A percentile compares a stretch with the other conserved stretches of the same genome.
These are phyloP conservation scores for Pelargonium citronellum DNA, from an alignment of 441 rosid species.

Conservation along the genomic window DNA sequence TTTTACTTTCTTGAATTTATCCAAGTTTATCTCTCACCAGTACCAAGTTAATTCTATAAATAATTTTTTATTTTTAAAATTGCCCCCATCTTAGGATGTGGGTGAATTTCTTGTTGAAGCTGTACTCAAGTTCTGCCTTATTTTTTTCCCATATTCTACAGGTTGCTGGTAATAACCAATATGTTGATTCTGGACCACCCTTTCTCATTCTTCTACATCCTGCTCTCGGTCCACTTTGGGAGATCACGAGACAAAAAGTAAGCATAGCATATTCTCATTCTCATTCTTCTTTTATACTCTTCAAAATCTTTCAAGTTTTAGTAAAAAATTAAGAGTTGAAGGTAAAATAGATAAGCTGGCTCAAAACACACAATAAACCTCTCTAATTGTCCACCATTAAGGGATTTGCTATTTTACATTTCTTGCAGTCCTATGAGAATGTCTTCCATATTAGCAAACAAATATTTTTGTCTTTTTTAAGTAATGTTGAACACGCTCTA, in stretches of 20 bases:
- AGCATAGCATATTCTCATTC: conserved; percentile 14
- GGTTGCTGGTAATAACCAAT: conserved; percentile 62
- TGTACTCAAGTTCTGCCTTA: conserved; percentile 7
- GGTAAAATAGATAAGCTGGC: not conserved
- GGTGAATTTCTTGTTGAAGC: conserved; percentile 10
- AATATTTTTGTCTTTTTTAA: not conserved
- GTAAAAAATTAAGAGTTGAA: not conserved
- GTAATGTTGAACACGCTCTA: not conserved
- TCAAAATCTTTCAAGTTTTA: not conserved
- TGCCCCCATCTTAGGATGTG: not conserved
- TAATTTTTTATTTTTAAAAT: conserved; percentile 3
- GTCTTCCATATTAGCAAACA: not conserved
- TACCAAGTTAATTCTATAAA: not conserved
- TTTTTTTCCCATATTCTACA: conserved; percentile 24
- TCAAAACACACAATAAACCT: not conserved
- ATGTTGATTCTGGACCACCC: conserved; percentile 64
- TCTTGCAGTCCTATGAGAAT: not conserved
- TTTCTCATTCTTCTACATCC: conserved; percentile 88
- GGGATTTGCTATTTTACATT: conserved; percentile 13
- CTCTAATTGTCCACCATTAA: not conserved
- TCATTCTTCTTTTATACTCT: conserved; percentile 1
- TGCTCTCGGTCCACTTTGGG: conserved; percentile 94
- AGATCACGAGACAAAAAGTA: conserved; percentile 78
- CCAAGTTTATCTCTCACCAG: not conserved
- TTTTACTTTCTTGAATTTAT: conserved; percentile 6